Evolutionary conservation across 768 basidiomycete genomes (phyloP), one percentile per base, ranked within the genome.

Genomic region (Dioszegia crocea): DNA sequence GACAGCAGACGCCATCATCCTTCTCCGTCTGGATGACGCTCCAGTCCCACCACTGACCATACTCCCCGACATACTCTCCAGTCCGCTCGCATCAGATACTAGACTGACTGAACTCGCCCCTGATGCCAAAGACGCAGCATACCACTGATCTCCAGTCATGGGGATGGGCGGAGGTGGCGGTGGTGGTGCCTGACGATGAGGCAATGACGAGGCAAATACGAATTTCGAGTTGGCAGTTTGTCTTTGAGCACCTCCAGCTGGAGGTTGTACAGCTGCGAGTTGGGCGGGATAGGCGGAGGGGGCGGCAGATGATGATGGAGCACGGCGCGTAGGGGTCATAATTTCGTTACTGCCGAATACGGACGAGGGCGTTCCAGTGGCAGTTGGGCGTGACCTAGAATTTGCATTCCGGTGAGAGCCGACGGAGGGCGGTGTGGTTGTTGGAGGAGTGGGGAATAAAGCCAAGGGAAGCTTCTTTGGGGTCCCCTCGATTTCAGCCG

Each of bases 1-100:
- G 16, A 67, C 60, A 53, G 60, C 62, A 0, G 33, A 12, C 23
- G 56, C 36, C 23, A 54, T 57, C 46, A 27, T 52, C 19, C 59
- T 60, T 36, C 56, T 54, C 38, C 53, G 17, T 23, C 62, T 38
- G 55, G 9, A 6, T 43, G 40, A 16, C 14, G 40, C 9, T 19
- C 60, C 51, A 12, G 43, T 33, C 21, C 45, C 47, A 45, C n/a
- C 39, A 33, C 63, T 59, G 4, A 51, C 17, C 3, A 49, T 38
- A 41, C 53, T 61, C 12, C 17, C 14, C 33, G 33, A 33, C 14
- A 14, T 33, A 14, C 33, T 33, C 6, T 33, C 33, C 33, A 6
- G 6, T 33, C 33, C 54, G 16, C 29, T 44, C 11, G 23, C 24
- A 17, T 26, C 40, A 14, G 41, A 31, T 5, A 43, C 41, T 24